phyloP scores from a whole-genome alignment of 179 eudicot genomes.

The Beta corolliflora region DNA sequence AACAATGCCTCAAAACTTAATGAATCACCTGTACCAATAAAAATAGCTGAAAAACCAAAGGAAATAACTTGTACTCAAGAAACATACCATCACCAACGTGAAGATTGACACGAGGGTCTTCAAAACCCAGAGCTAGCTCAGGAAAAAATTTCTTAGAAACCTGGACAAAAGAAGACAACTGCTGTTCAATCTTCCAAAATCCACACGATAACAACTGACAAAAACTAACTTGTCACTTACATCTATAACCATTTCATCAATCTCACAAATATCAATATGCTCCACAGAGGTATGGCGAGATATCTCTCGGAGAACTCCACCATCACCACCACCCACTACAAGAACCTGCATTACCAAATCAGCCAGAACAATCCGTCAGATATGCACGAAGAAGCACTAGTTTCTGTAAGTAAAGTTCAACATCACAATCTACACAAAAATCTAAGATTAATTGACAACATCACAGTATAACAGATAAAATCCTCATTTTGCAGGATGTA shows the following conservation, averaged over 20 bases:
- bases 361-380: not conserved
- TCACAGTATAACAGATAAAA: not conserved
- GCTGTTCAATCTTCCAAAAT: slow-evolving; percentile 8
- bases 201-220: not conserved
- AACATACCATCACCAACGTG: slow-evolving; percentile 89
- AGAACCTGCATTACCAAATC: slow-evolving; percentile 63
- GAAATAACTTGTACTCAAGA: not conserved
- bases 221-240: slow-evolving; percentile 43
- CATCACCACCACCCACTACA: slow-evolving; percentile 99
- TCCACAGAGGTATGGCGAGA: slow-evolving; percentile 90
- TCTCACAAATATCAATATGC: slow-evolving; percentile 91
- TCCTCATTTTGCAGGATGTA: not conserved
- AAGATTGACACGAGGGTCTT: slow-evolving; percentile 90
- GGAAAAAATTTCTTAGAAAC: slow-evolving; percentile 87
- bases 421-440: not conserved
- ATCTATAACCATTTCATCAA: slow-evolving; percentile 94
- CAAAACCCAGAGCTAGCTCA: slow-evolving; percentile 78
- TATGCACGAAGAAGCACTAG: too few relatives aligned
- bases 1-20: slow-evolving; percentile 1
- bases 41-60: not conserved
- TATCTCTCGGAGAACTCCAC: slow-evolving; percentile 97
- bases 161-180: slow-evolving; percentile 38
- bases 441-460: not conserved
- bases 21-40: slow-evolving; percentile 1
- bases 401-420: not conserved